Evolutionary conservation across 805 yeast genomes (phyloP), one percentile per base, ranked within the genome.

Genomic region (Ogataea neopini): DNA sequence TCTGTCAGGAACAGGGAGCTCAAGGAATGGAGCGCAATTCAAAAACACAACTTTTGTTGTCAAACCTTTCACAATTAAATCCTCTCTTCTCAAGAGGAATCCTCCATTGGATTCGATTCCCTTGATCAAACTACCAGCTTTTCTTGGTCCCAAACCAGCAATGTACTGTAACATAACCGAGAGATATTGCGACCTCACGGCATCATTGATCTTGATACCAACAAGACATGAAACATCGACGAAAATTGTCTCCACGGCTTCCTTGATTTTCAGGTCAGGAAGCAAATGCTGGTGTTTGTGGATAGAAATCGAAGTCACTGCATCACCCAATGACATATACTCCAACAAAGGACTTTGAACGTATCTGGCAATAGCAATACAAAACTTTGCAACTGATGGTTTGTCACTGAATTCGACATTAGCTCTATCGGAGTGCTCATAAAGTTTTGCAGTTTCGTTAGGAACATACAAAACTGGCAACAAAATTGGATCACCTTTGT

Each of bases 61-160:
- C 48, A 90, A 81, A 52, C 83, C 87, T 56, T 83, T 83, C 30
- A 91, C 85, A 52, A 94, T 86, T 54, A 94, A 77, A 51, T 91
- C 96, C 56, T 88, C 84, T 61, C 99, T 73, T 56, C 79, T 79
- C 8, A 74, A 61, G 49, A 87, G 70, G 7, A 77, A 73, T 9
- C 92, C 79, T 58, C 95, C 85, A 61, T 72, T 70, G 51, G 75
- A 73, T 60, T 86, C 89, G 53, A 94, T 82, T 35, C 87, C 88
- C 65, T 90, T 87, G 37, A 92, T 63, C 50, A 94, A 75, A 40
- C 96, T 96, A 22, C 86, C 77, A 0, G 98, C 92, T 67, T 94
- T 94, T 71, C 99, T 84, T 43, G 96, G 96, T 36, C 99, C 99
- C 50, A 94, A 75, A 19, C 99, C 99, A 7, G 95, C 81, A 43